phyloP scores from a whole-genome alignment of 2,329 filamentous ascomycete species.

The Zasmidium cellare region DNA sequence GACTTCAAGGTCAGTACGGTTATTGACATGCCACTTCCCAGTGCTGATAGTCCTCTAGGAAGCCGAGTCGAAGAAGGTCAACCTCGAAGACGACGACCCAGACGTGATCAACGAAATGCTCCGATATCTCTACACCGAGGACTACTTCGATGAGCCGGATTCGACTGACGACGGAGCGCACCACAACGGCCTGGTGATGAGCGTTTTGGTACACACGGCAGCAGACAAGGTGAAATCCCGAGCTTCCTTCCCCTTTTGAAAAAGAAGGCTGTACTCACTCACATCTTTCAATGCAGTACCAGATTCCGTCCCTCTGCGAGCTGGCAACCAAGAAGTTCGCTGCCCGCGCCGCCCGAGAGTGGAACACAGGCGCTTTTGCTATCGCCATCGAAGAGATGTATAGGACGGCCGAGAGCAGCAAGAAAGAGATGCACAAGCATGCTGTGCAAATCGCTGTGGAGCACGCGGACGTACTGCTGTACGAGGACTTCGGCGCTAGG shows the following conservation, averaged over 20 bases:
- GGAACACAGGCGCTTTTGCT: slow-evolving; percentile 2
- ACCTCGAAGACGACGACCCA: slow-evolving; percentile 9
- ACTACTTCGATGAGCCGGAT: slow-evolving; percentile 2
- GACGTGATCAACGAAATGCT: slow-evolving; percentile 9
- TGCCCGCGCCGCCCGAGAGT: background rate
- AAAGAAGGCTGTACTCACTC: background rate
- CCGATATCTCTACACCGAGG: slow-evolving; percentile 6
- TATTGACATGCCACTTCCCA: background rate
- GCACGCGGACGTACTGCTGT: slow-evolving; percentile 1
- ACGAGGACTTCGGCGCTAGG: background rate
- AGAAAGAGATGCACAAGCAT: background rate
- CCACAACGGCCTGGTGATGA: background rate
- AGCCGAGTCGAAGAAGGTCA: background rate
- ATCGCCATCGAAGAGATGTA: slow-evolving; percentile 8
- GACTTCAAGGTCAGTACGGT: slow-evolving; percentile 16
- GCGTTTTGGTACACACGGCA: slow-evolving; percentile 5
- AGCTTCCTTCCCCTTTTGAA: background rate
- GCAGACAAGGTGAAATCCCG: slow-evolving; percentile 1
- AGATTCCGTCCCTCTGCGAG: background rate
- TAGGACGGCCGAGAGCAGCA: background rate
- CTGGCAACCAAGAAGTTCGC: background rate
- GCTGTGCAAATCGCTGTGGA: background rate
- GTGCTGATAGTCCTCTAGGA: background rate
- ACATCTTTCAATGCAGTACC: background rate
- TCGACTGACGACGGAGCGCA: background rate